Percentiles rank a stretch among this genome's conserved stretches.
Evolutionary conservation across 139 green algal species (phyloP).

Genomic region (Coelastrella sp.): DNA sequence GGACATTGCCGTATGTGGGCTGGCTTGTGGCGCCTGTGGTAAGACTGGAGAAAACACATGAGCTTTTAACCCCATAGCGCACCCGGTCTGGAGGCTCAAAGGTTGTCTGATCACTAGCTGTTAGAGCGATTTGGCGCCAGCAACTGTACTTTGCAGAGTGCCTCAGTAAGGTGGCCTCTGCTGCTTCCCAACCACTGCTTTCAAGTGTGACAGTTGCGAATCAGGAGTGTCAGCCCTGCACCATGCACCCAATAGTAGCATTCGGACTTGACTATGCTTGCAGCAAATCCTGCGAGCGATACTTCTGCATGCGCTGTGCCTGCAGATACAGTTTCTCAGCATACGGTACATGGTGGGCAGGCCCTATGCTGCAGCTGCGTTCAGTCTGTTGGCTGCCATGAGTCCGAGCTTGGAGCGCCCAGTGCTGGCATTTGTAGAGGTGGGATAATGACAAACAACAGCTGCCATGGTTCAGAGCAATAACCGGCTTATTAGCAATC

Average conservation of each 20-base stretch:
- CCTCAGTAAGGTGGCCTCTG: too few relatives aligned
- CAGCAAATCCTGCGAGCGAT: too few relatives aligned
- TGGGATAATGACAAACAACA: not conserved
- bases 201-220: too few relatives aligned
- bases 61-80: too few relatives aligned
- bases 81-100: too few relatives aligned
- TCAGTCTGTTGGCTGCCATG: not conserved
- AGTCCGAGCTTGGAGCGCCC: not conserved
- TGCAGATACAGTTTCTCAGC: constrained; percentile 27
- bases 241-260: too few relatives aligned
- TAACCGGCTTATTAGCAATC: not conserved
- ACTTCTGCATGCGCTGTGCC: not conserved
- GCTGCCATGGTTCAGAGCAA: not conserved
- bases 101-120: too few relatives aligned
- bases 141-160: too few relatives aligned
- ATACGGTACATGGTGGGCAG: constrained; percentile 41
- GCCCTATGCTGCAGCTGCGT: not conserved
- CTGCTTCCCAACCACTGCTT: too few relatives aligned
- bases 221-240: too few relatives aligned
- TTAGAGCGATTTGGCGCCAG: too few relatives aligned
- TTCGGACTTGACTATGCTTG: too few relatives aligned
- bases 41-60: not conserved
- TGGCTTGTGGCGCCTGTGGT: constrained; percentile 29
- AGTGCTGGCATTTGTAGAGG: constrained; percentile 21
- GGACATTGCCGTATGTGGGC: constrained; percentile 15